phyloP scores from a whole-genome alignment of 169 alveolate genomes.

The Blepharisma undulans region DNA sequence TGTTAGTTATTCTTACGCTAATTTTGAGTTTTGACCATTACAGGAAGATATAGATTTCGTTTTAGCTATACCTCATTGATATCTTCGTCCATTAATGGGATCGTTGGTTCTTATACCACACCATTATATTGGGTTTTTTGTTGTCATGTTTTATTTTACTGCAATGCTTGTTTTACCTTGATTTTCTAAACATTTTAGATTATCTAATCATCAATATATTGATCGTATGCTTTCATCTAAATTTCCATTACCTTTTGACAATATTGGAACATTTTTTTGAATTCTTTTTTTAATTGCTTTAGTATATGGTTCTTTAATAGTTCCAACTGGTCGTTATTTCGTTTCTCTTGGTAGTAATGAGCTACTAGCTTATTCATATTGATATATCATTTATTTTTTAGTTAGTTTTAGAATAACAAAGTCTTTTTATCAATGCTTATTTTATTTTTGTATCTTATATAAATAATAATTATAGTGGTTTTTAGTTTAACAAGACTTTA shows the following conservation, averaged over 20 bases:
- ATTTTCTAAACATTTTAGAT: too few relatives aligned
- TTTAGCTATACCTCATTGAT: conserved; percentile 36
- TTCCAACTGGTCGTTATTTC: conserved; percentile 24
- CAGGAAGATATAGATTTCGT: conserved; percentile 19
- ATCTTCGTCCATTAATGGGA: conserved; percentile 22
- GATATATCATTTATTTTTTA: neutral
- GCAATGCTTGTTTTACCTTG: neutral
- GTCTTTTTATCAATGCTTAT: too few relatives aligned
- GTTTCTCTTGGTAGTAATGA: conserved; percentile 16
- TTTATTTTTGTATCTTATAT: too few relatives aligned
- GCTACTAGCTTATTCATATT: neutral
- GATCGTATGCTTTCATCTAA: neutral
- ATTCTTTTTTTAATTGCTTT: neutral
- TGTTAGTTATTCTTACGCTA: neutral
- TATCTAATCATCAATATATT: too few relatives aligned
- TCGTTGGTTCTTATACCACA: conserved; percentile 31
- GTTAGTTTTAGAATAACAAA: neutral
- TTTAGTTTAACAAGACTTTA: too few relatives aligned
- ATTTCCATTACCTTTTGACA: neutral
- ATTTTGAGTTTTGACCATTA: conserved; percentile 27
- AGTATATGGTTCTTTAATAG: neutral
- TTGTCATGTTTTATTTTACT: neutral
- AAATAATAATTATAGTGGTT: too few relatives aligned
- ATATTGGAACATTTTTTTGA: neutral
- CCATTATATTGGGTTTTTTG: conserved; percentile 26